Base-by-base conservation (phyloP, 768 basidiomycete species). In the Paxillus involutus region DNA sequence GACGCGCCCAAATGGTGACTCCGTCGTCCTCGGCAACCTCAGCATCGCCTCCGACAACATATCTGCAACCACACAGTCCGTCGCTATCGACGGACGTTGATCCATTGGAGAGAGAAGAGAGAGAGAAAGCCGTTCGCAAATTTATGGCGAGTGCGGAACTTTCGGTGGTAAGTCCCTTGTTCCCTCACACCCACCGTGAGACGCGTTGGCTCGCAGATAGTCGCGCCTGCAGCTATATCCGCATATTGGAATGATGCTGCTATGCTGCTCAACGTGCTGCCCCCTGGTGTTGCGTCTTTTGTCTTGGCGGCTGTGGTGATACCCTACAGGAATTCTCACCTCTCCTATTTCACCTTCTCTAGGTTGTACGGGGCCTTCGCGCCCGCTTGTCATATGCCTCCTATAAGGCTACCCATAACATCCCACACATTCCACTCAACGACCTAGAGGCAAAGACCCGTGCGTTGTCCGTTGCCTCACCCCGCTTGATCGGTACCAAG, bases 1-100 rank as follows among this genome's bases (percentile, higher is more conserved):
- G 70, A 63, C 70, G 70, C 69, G 69, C 68, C 58, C 64, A 62
- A 47, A 91, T 91, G 89, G 84, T 88, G 64, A 86, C 89, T 37
- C 87, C 90, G 53, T 83, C 87, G 57, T 91, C 88, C 62, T 88
- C 89, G 58, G 80, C 87, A 63, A 91, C 90, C 67, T 90, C 89
- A 54, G 84, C 86, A 64, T 92, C 90, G 47, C 90, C 90, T 24
- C 85, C 85, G 59, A 77, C 85, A 68, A 71, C 80, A 67, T 88
- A 81, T 75, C 75, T 83, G 53, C 77, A 78, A 53, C 79, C 71
- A 33, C 60, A 72, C 69, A 70, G 72, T 44, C 63, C 73, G 51
- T 70, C 72, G 30, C 61, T 76, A 60, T 71, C 75, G 55, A 68
- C 70, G 13, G 79, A 81, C 63, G 63, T 74, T 33, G 69, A 72